A percentile compares a stretch with the other conserved stretches of the same genome.
phyloP scores from a whole-genome alignment of 805 yeast genomes.

The Lachancea mirantina region DNA sequence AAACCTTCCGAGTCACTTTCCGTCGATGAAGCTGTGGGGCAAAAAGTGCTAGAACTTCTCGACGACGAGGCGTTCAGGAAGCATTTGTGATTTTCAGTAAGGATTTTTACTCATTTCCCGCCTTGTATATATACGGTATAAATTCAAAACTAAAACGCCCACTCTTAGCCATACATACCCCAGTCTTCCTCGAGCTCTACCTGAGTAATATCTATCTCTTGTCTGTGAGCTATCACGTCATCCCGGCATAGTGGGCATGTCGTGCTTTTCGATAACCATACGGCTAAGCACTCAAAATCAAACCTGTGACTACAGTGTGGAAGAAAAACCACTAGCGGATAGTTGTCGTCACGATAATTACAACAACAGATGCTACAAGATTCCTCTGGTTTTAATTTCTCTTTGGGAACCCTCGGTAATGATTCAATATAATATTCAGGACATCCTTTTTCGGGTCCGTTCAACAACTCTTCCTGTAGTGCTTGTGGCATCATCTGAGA shows the following conservation, averaged over 20 bases:
- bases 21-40: slow-evolving; percentile 25
- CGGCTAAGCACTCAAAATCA: slow-evolving; percentile 85
- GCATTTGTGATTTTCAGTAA: slow-evolving; percentile 25
- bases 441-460: slow-evolving; percentile 38
- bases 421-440: slow-evolving; percentile 65
- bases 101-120: background rate
- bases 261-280: slow-evolving; percentile 70
- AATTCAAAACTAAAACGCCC: background rate
- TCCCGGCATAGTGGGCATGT: slow-evolving; percentile 86
- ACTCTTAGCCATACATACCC: slow-evolving; percentile 65
- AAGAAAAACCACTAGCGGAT: slow-evolving; percentile 71
- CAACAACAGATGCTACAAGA: slow-evolving; percentile 83
- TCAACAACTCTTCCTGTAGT: slow-evolving; percentile 25
- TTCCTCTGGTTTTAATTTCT: slow-evolving; percentile 40
- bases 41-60: slow-evolving; percentile 64
- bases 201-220: slow-evolving; percentile 37
- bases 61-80: slow-evolving; percentile 63
- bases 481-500: slow-evolving; percentile 20
- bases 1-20: slow-evolving; percentile 5
- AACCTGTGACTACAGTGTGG: slow-evolving; percentile 75
- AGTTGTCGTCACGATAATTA: slow-evolving; percentile 59
- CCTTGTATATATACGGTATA: slow-evolving; percentile 1
- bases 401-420: slow-evolving; percentile 59
- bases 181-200: slow-evolving; percentile 63
- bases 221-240: slow-evolving; percentile 50